Evolutionary conservation across 129 eudicot genomes (phyloP).

Genomic region (Sambucus nigra): DNA sequence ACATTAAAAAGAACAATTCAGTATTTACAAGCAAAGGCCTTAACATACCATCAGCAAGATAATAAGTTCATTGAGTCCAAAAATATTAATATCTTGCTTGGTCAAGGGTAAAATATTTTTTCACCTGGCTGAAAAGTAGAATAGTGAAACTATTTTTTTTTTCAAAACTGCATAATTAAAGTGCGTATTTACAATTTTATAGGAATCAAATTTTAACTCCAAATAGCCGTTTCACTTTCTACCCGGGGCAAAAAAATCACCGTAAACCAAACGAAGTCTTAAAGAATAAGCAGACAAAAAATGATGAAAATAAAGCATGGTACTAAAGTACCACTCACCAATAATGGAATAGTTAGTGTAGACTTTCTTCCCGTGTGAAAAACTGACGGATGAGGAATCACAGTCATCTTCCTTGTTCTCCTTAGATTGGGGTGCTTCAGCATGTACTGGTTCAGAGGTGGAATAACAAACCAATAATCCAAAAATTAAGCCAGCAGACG

Average conservation of each 20-base stretch:
- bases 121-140: too few species aligned
- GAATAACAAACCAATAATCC: conserved; percentile 59
- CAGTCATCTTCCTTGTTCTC: conserved; percentile 19
- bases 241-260: too few species aligned
- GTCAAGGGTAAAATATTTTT: too few species aligned
- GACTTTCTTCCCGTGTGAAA: conserved; percentile 76
- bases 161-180: too few species aligned
- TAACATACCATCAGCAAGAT: not conserved
- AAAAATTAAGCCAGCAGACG: conserved; percentile 37
- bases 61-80: too few species aligned
- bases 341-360: conserved; percentile 73
- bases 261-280: not conserved
- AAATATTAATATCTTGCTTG: too few species aligned
- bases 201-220: too few species aligned
- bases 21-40: not conserved
- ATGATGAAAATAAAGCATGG: not conserved
- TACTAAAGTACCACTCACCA: conserved; percentile 35
- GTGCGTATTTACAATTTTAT: too few species aligned
- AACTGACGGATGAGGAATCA: conserved; percentile 33
- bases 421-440: conserved; percentile 39
- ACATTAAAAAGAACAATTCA: not conserved
- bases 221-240: too few species aligned
- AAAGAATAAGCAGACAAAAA: not conserved
- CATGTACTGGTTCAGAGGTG: conserved; percentile 38
- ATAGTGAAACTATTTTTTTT: too few species aligned